These are phyloP conservation scores for Heterobasidion parviporum DNA, from an alignment of 1,284 basidiomycete genomes.

Conservation along the genomic window DNA sequence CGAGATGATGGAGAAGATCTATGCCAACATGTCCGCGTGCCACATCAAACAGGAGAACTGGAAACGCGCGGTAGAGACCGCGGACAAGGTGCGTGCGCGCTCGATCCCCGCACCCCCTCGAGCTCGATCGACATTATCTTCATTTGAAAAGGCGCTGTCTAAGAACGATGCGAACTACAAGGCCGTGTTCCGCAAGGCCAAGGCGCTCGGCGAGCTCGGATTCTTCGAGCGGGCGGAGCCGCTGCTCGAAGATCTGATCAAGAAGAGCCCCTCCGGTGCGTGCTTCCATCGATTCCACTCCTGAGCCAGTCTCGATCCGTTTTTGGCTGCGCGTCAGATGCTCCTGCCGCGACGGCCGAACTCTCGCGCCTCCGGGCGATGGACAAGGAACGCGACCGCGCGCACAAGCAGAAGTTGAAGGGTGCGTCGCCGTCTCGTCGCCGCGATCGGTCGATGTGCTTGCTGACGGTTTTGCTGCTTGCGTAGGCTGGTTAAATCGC, in stretches of 20 bases:
- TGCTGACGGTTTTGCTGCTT: not conserved
- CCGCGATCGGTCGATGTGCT: not conserved
- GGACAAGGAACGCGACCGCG: slow-evolving; percentile 59
- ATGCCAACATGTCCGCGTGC: slow-evolving; percentile 74
- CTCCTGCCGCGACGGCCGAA: slow-evolving; percentile 49
- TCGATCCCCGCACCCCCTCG: no score
- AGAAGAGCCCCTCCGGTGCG: slow-evolving; percentile 51
- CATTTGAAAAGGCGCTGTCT: slow-evolving; percentile 43
- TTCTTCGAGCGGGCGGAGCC: slow-evolving; percentile 64
- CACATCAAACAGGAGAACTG: slow-evolving; percentile 71
- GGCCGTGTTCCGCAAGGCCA: slow-evolving; percentile 73
- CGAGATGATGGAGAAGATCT: slow-evolving; percentile 67
- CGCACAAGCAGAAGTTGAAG: slow-evolving; percentile 63
- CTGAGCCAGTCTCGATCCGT: not conserved
- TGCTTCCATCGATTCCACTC: not conserved
- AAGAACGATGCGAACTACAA: slow-evolving; percentile 71
- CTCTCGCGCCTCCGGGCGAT: slow-evolving; percentile 45
- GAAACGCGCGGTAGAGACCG: slow-evolving; percentile 66
- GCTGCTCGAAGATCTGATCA: slow-evolving; percentile 53
- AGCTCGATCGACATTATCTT: no score
- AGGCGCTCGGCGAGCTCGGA: slow-evolving; percentile 65
- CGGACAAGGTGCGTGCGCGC: slow-evolving; percentile 45
- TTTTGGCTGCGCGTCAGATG: slow-evolving; percentile 32
- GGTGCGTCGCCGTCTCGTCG: slow-evolving; percentile 30
- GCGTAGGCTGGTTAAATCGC: slow-evolving; percentile 3